These are phyloP conservation scores for Venturia effusa DNA, from an alignment of 2,329 filamentous ascomycete species.

Conservation along the genomic window DNA sequence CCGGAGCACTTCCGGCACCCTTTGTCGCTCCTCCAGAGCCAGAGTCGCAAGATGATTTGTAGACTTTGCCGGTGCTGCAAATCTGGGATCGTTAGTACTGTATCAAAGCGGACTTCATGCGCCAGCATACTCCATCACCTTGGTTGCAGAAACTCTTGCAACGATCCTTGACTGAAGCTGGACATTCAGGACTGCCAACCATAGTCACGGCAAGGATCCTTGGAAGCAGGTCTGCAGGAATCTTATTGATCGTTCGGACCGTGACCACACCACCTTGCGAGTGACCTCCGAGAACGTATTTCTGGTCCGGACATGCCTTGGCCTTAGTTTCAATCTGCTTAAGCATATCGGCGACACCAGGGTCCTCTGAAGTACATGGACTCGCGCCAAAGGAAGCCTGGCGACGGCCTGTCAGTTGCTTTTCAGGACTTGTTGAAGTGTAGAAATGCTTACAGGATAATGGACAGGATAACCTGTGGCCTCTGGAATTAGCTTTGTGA, in stretches of 20 bases:
- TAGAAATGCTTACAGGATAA: conserved; percentile 4
- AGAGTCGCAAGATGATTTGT: neutral
- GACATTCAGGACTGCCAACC: conserved; percentile 9
- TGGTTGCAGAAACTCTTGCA: conserved; percentile 10
- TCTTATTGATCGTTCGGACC: conserved; percentile 4
- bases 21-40: neutral
- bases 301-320: conserved; percentile 1
- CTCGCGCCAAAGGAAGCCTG: neutral
- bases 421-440: too few relatives aligned
- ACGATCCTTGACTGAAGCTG: conserved; percentile 1
- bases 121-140: neutral
- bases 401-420: neutral
- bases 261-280: conserved; percentile 11
- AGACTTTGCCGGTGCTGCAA: neutral
- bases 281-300: conserved; percentile 10
- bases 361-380: conserved; percentile 6
- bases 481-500: conserved; percentile 1
- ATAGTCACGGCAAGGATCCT: conserved; percentile 9
- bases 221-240: neutral
- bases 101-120: neutral
- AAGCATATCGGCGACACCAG: conserved; percentile 3
- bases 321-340: neutral
- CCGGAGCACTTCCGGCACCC: neutral
- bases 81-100: neutral
- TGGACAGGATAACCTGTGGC: conserved; percentile 4